These are phyloP conservation scores for Agaricus blazei DNA, from an alignment of 768 basidiomycete species.

Conservation along the genomic window DNA sequence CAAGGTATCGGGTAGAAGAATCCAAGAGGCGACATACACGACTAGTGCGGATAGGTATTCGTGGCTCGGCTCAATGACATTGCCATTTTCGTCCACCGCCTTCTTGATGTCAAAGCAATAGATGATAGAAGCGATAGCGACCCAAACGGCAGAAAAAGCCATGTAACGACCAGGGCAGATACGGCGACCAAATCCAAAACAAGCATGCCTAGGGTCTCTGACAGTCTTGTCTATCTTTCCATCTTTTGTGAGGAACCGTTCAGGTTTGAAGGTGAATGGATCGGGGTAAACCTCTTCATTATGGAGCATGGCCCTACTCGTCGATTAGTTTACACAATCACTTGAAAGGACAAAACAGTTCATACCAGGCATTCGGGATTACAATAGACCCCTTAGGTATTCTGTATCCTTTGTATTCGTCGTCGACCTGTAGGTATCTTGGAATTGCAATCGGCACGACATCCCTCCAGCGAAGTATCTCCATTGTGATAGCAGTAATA, in stretches of 20 bases:
- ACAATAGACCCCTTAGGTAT: conserved; percentile 28
- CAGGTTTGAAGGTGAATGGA: conserved; percentile 35
- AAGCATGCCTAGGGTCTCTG: conserved; percentile 20
- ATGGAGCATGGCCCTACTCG: conserved; percentile 33
- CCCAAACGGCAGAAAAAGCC: conserved; percentile 21
- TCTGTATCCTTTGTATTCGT: conserved; percentile 25
- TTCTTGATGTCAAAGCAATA: conserved; percentile 20
- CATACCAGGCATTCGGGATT: conserved; percentile 28
- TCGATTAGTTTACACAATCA: background rate
- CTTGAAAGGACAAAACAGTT: background rate
- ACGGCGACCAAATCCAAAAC: conserved; percentile 28
- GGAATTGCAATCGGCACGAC: conserved; percentile 20
- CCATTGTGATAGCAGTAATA: conserved; percentile 24
- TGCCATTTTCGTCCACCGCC: conserved; percentile 15
- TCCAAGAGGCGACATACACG: conserved; percentile 11
- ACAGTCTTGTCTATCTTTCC: conserved; percentile 20
- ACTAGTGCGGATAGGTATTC: conserved; percentile 15
- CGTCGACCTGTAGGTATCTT: conserved; percentile 18
- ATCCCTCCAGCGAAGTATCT: conserved; percentile 23
- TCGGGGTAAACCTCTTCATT: conserved; percentile 34
- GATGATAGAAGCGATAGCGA: conserved; percentile 18
- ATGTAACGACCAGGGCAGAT: conserved; percentile 22
- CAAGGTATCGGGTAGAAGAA: background rate
- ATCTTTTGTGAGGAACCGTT: conserved; percentile 28
- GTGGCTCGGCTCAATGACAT: conserved; percentile 6